phyloP scores from a whole-genome alignment of 495 filamentous ascomycete genomes.

The Aspergillus sclerotiicarbonarius region DNA sequence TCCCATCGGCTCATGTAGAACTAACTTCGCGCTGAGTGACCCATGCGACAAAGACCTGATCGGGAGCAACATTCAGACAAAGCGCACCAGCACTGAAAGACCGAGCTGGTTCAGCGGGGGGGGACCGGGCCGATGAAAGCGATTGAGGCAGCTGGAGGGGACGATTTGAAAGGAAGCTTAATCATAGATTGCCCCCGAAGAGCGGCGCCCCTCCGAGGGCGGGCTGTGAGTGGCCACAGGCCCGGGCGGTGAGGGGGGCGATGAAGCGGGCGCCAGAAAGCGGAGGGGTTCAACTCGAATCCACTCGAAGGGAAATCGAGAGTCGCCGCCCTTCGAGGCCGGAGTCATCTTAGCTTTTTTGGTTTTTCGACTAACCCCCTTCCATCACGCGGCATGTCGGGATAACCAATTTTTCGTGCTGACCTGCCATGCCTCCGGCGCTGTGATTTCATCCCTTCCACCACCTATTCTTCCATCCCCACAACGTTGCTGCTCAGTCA shows the following conservation, averaged over 20 bases:
- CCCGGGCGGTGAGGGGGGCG: constrained; percentile 7
- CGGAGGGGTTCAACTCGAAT: constrained; percentile 4
- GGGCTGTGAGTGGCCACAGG: constrained; percentile 3
- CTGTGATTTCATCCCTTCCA: not conserved
- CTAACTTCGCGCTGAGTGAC: no score
- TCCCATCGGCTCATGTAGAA: no score
- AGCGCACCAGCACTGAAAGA: no score
- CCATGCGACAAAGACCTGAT: no score
- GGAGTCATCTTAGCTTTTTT: constrained; percentile 8
- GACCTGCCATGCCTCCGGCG: not conserved
- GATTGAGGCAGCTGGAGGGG: no score
- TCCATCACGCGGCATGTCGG: not conserved
- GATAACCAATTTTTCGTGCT: not conserved
- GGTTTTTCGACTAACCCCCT: constrained; percentile 1
- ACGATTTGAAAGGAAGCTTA: no score
- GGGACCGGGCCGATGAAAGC: no score
- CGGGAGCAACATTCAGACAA: no score
- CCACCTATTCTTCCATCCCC: not conserved
- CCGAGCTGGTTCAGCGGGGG: no score
- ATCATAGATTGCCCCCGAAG: not conserved
- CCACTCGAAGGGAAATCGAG: not conserved
- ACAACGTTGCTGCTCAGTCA: not conserved
- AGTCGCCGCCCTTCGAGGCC: constrained; percentile 1
- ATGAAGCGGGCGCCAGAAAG: constrained; percentile 4
- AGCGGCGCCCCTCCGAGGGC: not conserved